These are phyloP conservation scores for Dipteronia sinensis DNA, from an alignment of 345 rosid species.

Conservation along the genomic window DNA sequence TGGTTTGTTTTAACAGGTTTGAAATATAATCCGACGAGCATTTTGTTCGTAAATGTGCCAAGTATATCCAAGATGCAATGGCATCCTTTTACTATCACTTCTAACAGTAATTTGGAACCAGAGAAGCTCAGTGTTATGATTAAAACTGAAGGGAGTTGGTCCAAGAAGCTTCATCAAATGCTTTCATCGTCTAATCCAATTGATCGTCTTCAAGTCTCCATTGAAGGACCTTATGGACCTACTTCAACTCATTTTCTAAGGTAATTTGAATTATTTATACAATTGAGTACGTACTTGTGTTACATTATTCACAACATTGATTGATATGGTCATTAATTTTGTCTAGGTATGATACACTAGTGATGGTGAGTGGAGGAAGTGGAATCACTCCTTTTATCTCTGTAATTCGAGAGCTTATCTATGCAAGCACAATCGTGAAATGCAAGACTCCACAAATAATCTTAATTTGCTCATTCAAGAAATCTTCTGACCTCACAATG, in stretches of 20 bases:
- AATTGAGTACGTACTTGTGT: not conserved
- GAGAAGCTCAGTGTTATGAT: slow-evolving; percentile 67
- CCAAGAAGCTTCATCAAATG: slow-evolving; percentile 59
- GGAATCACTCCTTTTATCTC: slow-evolving; percentile 88
- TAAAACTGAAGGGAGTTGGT: slow-evolving; percentile 81
- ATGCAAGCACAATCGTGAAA: slow-evolving; percentile 31
- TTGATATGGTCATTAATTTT: not conserved
- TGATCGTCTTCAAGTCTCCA: slow-evolving; percentile 53
- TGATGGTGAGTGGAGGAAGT: slow-evolving; percentile 94
- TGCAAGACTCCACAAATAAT: slow-evolving; percentile 49
- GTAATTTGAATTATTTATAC: slow-evolving; percentile 9
- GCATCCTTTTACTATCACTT: slow-evolving; percentile 88
- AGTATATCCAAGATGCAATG: slow-evolving; percentile 76
- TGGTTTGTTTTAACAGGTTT: slow-evolving; percentile 40
- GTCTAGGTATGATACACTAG: slow-evolving; percentile 65
- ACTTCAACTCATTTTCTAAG: slow-evolving; percentile 68
- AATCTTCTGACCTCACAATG: slow-evolving; percentile 62
- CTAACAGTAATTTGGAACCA: slow-evolving; percentile 66
- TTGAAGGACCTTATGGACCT: slow-evolving; percentile 97
- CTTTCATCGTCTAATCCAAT: slow-evolving; percentile 59
- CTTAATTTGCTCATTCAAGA: slow-evolving; percentile 61
- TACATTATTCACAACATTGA: not conserved
- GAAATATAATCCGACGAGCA: slow-evolving; percentile 70
- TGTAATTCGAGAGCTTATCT: slow-evolving; percentile 61
- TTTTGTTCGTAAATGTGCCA: slow-evolving; percentile 73